Base-by-base conservation (phyloP, 805 yeast genomes). In the Candida maltosa region DNA sequence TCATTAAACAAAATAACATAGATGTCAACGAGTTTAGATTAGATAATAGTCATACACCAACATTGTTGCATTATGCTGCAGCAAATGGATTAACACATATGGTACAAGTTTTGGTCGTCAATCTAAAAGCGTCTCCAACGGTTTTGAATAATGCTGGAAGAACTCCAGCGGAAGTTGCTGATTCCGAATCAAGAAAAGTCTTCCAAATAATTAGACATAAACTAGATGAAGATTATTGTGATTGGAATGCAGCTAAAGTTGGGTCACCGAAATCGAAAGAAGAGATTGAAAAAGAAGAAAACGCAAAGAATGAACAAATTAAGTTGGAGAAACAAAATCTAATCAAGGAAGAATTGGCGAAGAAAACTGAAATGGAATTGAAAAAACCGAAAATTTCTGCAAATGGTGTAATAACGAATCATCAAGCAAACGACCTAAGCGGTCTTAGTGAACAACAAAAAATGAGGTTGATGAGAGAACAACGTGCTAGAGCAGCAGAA, bases 401-500 rank as follows among this genome's bases (percentile, higher is more conserved):
- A 8, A 43, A 58, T 1, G 41, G 62, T 16, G 79, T 77, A 1
- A 62, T 43, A 6, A 16, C 59, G 2, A 60, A 55, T 2, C 44
- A 54, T 1, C 28, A 70, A 61, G 44, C 52, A 5, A 61, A 65
- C 16, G 78, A 77, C 30, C 48, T 80, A 35, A 70, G 74, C 29
- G 80, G 88, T 0, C 65, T 91, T 36, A 72, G 78, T 6, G 87
- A 80, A 1, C 87, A 79, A 17, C 96, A 89, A 45, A 73, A 78
- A 49, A 70, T 73, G 72, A 74, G 80, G 49, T 62, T 93, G 15
- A 88, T 89, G 84, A 76, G 98, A 41, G 98, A 93, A 50, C 89
- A 89, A 51, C 70, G 97, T 36, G 97, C 97, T 1, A 73, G 97
- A 37, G 98, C 98, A 0, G 97, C 95, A 0, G 97, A 93, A 56